Evolutionary conservation across 306 rosid species (phyloP), one percentile per base, ranked within the genome.

Genomic region (Cicer bijugum): DNA sequence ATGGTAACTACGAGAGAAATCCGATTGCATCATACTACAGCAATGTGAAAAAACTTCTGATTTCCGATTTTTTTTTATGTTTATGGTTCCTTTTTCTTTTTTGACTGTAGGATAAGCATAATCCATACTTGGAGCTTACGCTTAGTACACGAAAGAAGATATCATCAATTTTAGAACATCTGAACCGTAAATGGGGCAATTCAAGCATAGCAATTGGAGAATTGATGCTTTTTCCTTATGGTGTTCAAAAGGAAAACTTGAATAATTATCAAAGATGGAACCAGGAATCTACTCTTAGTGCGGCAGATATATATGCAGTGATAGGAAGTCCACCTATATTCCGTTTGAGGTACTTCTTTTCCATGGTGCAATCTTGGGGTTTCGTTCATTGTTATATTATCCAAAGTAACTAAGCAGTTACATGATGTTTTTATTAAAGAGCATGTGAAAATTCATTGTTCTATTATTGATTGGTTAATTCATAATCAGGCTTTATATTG

Each of bases 71-170:
- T 20, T 20, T 20, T 20, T 20, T 60, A 12, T 23, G 55, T 61
- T 58, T 39, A 14, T 37, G 67, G 8, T 61, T 17, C 39, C 60
- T 63, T 7, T 40, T 60, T 66, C 11, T 44, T 44, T 38, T 58
- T 8, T 63, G 4, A 10, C 48, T 33, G 50, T 71, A 94, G 99
- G 99, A 91, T 80, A 94, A 88, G 75, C 96, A 87, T 80, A 94
- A 94, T 85, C 99, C 99, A 45, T 80, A 84, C 85, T 83, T 94
- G 82, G 99, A 94, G 89, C 99, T 94, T 48, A 94, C 97, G 43
- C 93, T 94, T 78, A 86, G 95, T 75, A 81, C 85, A 53, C 89
- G 97, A 61, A 94, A 94, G 87, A 94, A 81, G 87, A 89, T 94
- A 83, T 94, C 99, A 65, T 94, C 99, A 68, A 87, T 94, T 78